Evolutionary conservation across 2,329 filamentous ascomycete species (phyloP), one percentile per base, ranked within the genome.

Genomic region (Colletotrichum spinosum): DNA sequence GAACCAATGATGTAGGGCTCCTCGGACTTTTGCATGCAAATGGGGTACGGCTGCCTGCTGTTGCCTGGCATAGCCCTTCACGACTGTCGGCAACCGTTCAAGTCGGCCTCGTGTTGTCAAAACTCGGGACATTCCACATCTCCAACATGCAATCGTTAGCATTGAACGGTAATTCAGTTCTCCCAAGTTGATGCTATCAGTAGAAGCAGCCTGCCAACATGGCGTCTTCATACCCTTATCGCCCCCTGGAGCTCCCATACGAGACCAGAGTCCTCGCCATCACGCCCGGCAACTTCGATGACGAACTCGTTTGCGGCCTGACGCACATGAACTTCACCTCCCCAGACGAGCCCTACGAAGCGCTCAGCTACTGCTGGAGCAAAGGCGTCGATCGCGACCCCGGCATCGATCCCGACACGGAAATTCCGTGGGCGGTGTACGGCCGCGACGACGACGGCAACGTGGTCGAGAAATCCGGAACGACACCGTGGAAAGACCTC

Each of bases 361-460:
- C 72, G 2, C 49, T 72, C 15, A 70, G 69, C 39, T 71, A 71
- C 52, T 70, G 69, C 48, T 71, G 70, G 70, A 70, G 68, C 7
- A 67, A 68, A 39, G 45, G 61, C n/a, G 45, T 60, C 0, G 50
- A 59, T 1, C 42, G 37, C 1, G 38, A 54, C 9, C 33, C 45
- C 1, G 49, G 45, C 3, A 38, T 50, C 25, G 61, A 12, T 3
- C 49, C 55, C 3, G 61, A 65, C 11, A 25, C 25, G 6, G 56
- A 60, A 0, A 44, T 65, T 2, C 56, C 49, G 13, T 65, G 61
- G 49, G 55, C 61, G 6, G 55, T 65, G 7, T 41, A 65, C 17
- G 61, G 55, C 33, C 11, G 12, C 11, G 61, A 65, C 12, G 61
- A 55, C 5, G 33, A 45, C 37, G 9, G 55, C 11, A 25, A 60